phyloP scores from a whole-genome alignment of 352 stramenopile species.

The Globisporangium solare region DNA sequence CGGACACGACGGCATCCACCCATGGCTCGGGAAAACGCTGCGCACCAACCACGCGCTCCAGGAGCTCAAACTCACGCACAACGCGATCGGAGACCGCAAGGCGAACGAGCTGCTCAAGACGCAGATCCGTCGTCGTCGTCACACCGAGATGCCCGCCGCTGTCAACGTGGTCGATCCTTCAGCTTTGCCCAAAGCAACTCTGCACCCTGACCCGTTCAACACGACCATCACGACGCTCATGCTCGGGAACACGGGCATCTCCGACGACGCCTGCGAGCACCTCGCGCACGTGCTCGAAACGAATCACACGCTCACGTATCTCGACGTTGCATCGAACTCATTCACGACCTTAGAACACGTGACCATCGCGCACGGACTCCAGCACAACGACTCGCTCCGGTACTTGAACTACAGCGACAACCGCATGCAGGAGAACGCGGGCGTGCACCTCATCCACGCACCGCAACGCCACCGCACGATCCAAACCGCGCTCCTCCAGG shows the following conservation, averaged over 20 bases:
- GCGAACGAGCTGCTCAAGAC: conserved; percentile 53
- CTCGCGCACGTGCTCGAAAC: conserved; percentile 38
- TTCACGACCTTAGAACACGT: conserved; percentile 32
- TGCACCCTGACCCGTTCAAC: conserved; percentile 34
- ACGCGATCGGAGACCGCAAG: conserved; percentile 55
- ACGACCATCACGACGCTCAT: conserved; percentile 49
- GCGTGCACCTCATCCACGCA: conserved; percentile 28
- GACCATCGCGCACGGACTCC: conserved; percentile 40
- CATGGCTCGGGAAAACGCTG: conserved; percentile 61
- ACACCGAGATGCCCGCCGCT: conserved; percentile 16
- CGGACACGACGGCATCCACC: conserved; percentile 40
- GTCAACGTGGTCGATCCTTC: neutral
- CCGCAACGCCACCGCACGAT: conserved; percentile 31
- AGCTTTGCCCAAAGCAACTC: neutral
- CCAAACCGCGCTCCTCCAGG: conserved; percentile 49
- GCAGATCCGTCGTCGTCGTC: conserved; percentile 25
- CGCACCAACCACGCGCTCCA: conserved; percentile 40
- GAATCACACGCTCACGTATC: conserved; percentile 44
- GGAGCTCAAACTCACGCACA: conserved; percentile 64
- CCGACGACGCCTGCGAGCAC: conserved; percentile 38
- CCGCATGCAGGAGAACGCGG: conserved; percentile 32
- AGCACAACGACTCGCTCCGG: conserved; percentile 38
- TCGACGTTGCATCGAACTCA: conserved; percentile 51
- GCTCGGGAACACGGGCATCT: conserved; percentile 58
- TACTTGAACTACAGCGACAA: conserved; percentile 64